A percentile compares a stretch with the other conserved stretches of the same genome.
Conservation (phyloP, 306 rosid species). For the Malus domestica region ASM211411v1 NC_041794.1:24961001-24961500, state of each 20-base stretch:
- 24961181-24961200: neutral
- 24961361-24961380: neutral
- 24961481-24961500: neutral
- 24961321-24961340: neutral
- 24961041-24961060: constrained; percentile 80
- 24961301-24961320: neutral
- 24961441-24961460: neutral
- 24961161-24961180: neutral
- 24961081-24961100: neutral
- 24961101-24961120: neutral
- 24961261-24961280: neutral
- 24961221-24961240: neutral
- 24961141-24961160: neutral
- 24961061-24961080: constrained; percentile 43
- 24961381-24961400: neutral
- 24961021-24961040: constrained; percentile 65
- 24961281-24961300: neutral
- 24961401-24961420: neutral
- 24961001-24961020: constrained; percentile 81
- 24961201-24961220: neutral
- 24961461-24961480: neutral
- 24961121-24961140: neutral
- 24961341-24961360: neutral
- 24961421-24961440: neutral
- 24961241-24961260: neutral